These are phyloP conservation scores for Sisymbrium altissimum DNA, from an alignment of 345 rosid genomes.

Conservation along the genomic window DNA sequence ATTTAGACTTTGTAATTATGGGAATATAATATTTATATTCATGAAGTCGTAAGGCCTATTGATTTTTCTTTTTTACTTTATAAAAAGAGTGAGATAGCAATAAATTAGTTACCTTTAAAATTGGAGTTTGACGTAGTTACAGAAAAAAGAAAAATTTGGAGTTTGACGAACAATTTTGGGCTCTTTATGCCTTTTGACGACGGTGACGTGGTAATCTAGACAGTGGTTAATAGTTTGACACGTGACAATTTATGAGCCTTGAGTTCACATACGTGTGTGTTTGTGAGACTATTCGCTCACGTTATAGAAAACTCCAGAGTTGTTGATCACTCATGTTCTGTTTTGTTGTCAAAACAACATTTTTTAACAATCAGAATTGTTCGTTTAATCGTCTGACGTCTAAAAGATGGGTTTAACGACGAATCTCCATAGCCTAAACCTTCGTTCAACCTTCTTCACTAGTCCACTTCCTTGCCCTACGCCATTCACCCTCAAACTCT, in stretches of 20 bases:
- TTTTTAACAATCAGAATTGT: not conserved
- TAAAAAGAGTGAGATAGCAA: not conserved
- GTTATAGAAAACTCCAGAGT: not conserved
- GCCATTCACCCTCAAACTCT: constrained; percentile 18
- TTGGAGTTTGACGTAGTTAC: no score
- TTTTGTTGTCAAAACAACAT: not conserved
- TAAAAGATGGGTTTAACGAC: constrained; percentile 47
- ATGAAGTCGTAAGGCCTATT: not conserved
- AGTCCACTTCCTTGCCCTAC: constrained; percentile 33
- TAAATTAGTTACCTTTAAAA: not conserved
- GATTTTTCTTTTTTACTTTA: no score
- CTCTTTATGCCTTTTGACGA: not conserved
- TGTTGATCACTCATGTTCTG: not conserved
- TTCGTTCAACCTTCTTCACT: constrained; percentile 50
- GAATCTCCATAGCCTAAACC: constrained; percentile 51
- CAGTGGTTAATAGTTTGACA: not conserved
- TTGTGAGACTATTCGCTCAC: not conserved
- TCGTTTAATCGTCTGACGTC: not conserved
- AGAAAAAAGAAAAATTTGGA: no score
- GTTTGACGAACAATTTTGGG: not conserved
- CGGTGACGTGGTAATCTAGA: not conserved
- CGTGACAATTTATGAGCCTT: not conserved
- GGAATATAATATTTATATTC: not conserved
- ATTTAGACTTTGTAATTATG: not conserved
- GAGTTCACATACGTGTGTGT: not conserved